A percentile compares a stretch with the other conserved stretches of the same genome.
Evolutionary conservation across 805 yeast species (phyloP).

Genomic region (Candida jianshihensis): DNA sequence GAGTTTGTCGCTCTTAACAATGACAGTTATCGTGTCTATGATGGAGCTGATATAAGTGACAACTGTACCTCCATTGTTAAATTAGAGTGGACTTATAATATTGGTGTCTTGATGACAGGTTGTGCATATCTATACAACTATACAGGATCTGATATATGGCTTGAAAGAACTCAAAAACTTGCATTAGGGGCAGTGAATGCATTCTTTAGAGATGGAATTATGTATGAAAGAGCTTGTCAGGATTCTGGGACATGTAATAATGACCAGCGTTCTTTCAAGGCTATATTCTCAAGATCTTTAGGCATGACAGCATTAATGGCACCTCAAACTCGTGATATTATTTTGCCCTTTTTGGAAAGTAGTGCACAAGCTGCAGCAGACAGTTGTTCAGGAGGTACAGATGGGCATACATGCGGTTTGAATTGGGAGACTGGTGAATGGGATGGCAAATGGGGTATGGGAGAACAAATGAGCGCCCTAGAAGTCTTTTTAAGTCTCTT

Average conservation of each 20-base stretch:
- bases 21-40: conserved; percentile 36
- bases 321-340: conserved; percentile 39
- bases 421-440: conserved; percentile 53
- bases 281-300: conserved; percentile 56
- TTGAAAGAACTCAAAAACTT: conserved; percentile 36
- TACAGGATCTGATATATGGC: conserved; percentile 48
- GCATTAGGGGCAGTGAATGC: conserved; percentile 38
- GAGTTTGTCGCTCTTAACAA: conserved; percentile 33
- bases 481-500: conserved; percentile 50
- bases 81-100: conserved; percentile 62
- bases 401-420: conserved; percentile 70
- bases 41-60: conserved; percentile 49
- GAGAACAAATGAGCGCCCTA: conserved; percentile 71
- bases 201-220: conserved; percentile 44
- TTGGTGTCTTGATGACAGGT: conserved; percentile 61
- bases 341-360: conserved; percentile 34
- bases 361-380: conserved; percentile 65
- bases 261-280: conserved; percentile 72
- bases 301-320: conserved; percentile 51
- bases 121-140: conserved; percentile 61
- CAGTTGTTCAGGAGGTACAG: conserved; percentile 67
- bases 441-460: conserved; percentile 66
- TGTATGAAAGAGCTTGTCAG: conserved; percentile 62
- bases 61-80: conserved; percentile 43
- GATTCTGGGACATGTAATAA: conserved; percentile 49